Evolutionary conservation across 2,329 filamentous ascomycete species (phyloP), one percentile per base, ranked within the genome.

Genomic region (Alternaria incomplexa): DNA sequence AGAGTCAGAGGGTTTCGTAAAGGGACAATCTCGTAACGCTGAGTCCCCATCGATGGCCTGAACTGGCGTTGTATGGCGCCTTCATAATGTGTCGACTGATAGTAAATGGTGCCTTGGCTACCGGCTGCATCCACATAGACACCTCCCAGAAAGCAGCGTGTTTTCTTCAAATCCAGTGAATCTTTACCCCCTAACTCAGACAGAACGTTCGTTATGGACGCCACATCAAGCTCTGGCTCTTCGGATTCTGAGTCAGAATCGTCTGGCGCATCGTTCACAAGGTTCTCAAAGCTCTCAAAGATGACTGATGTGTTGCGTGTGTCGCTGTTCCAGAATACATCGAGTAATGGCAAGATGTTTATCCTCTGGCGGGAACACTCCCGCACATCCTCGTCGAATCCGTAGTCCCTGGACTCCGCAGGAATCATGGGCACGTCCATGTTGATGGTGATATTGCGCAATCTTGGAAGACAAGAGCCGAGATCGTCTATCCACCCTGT

Each of bases 1-100:
- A 36, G 2, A 5, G 13, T 36, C 13, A 1, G 5, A 0, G 32
- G 13, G 15, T 0, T 36, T n/a, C 0, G 1, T 1, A 4, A 8
- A 36, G 15, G 4, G 10, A 10, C 32, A 2, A 36, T 4, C 0
- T 36, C 0, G 15, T n/a, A 36, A 3, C 32, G 0, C 15, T 5
- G 32, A 0, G 30, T 32, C 30, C 0, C 5, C 20, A 20, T 20
- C 2, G 20, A 20, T 20, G 3, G 20, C 20, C 3, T 20, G 20
- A 20, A 20, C 20, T 20, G 20, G 20, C 20, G 20, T 20, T 20
- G 20, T 20, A 20, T 20, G 20, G 2, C 2, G 20, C 20, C 20
- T 20, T 20, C 20, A 3, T 20, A 20, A 20, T 3, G 2, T 20
- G 20, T 15, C 4, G 30, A 32, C 0, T 4, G 30, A 15, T 36